phyloP scores from a whole-genome alignment of 108 stramenopile genomes.

The Hondaea fermentalgiana region DNA sequence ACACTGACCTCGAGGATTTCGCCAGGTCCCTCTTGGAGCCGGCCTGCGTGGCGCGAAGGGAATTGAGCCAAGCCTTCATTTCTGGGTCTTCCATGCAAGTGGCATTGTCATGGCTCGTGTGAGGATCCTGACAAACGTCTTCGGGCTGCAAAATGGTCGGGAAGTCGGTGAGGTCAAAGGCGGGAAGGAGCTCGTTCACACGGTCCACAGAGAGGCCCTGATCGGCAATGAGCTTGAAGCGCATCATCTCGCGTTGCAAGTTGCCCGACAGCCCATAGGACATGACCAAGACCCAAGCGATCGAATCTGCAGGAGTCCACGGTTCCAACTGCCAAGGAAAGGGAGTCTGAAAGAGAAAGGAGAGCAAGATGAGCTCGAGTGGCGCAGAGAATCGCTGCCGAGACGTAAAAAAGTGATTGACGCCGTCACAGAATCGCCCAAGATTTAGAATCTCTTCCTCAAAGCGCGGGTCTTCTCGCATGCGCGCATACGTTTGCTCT shows the following conservation, averaged over 20 bases:
- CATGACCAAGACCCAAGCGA: slow-evolving; percentile 24
- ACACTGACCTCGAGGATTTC: background rate
- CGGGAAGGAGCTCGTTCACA: slow-evolving; percentile 1
- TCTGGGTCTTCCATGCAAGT: background rate
- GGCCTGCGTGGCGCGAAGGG: background rate
- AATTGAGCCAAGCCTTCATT: background rate
- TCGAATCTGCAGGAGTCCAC: background rate
- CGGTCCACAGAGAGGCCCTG: background rate
- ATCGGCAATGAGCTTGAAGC: background rate
- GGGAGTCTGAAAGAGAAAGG: background rate
- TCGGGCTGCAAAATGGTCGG: background rate
- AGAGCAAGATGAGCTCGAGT: background rate
- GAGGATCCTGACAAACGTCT: background rate
- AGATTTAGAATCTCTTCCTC: background rate
- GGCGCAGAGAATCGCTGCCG: background rate
- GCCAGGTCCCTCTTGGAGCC: no score
- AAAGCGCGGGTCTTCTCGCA: background rate
- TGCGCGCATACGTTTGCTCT: background rate
- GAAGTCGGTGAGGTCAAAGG: background rate
- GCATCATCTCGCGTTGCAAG: background rate
- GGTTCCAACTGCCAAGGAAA: background rate
- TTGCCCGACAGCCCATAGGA: slow-evolving; percentile 11
- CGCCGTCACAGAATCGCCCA: background rate
- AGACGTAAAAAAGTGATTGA: background rate
- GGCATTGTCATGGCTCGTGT: background rate